Evolutionary conservation across 2,329 filamentous ascomycete genomes (phyloP), one percentile per base, ranked within the genome.

Genomic region (Stagonosporopsis vannaccii): DNA sequence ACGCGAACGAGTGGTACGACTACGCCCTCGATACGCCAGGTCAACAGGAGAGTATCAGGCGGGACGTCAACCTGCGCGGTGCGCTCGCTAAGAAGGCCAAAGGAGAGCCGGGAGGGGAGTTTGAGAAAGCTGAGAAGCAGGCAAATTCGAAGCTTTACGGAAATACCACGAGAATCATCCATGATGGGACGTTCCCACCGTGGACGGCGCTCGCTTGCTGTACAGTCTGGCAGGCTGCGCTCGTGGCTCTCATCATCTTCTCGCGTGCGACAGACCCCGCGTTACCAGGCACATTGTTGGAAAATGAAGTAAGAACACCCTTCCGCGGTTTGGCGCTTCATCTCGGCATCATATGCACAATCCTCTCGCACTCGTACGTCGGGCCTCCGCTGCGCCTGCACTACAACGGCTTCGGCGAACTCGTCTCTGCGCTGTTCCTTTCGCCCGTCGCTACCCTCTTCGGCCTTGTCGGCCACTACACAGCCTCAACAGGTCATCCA

Each of bases 361-460:
- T 50, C 28, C 47, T 50, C 28, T 42, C 47, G 30, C 47, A 50
- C 47, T 50, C 37, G 20, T 50, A 50, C 20, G 47, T 50, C 22
- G 47, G 47, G 20, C 37, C 47, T 42, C 47, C 47, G 9, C 28
- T 50, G 15, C 47, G 47, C 26, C 20, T 50, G 22, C 47, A 50
- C 47, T 42, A 50, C 30, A 50, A 50, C 26, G 37, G 47, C 47
- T 50, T 42, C 28, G 37, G 47, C 30, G 37, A 50, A 42, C 47
- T 50, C 30, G 37, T 50, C 39, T 50, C 47, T 42, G 47, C 47
- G 47, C 30, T 50, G 39, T 50, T 50, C 20, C 47, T 50, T 28
- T 42, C 47, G 47, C 47, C 47, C 30, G 47, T 50, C 37, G 47
- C 47, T 35, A 28, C 42, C 47, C 37, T 50, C 39, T 50, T 50